Conservation (phyloP, 768 basidiomycete genomes). For the Lyophyllum semitale region DNA sequence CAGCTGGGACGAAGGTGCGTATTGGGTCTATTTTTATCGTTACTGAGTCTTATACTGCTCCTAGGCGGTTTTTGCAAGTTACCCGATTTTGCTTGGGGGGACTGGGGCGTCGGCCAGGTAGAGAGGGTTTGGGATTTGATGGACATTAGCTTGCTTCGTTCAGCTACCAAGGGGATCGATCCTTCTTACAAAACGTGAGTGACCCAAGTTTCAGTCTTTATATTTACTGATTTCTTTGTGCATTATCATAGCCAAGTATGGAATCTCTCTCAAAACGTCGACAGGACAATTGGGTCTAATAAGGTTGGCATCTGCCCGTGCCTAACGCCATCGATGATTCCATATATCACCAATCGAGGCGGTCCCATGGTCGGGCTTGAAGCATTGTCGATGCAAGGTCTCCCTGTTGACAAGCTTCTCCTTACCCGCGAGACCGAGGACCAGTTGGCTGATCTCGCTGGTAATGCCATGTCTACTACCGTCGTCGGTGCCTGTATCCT, state of each 20-base stretch:
- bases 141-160: slow-evolving; percentile 87
- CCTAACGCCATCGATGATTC: slow-evolving; percentile 95
- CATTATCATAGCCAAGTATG: slow-evolving; percentile 68
- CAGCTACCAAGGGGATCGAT: slow-evolving; percentile 79
- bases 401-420: slow-evolving; percentile 89
- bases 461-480: slow-evolving; percentile 97
- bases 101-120: slow-evolving; percentile 92
- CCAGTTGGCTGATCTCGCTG: slow-evolving; percentile 90
- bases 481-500: slow-evolving; percentile 91
- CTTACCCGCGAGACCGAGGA: slow-evolving; percentile 93
- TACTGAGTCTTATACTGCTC: not conserved
- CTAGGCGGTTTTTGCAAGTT: slow-evolving; percentile 81
- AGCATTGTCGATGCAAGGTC: slow-evolving; percentile 90
- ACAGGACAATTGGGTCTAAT: slow-evolving; percentile 81
- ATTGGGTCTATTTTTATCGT: slow-evolving; percentile 3
- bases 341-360: slow-evolving; percentile 93
- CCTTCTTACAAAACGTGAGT: slow-evolving; percentile 87
- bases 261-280: slow-evolving; percentile 97
- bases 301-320: slow-evolving; percentile 88
- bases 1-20: slow-evolving; percentile 87
- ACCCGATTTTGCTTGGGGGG: slow-evolving; percentile 89
- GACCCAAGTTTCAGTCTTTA: not conserved
- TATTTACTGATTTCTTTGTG: slow-evolving; percentile 11
- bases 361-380: slow-evolving; percentile 95
- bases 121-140: slow-evolving; percentile 95